Base-by-base conservation (phyloP, 352 stramenopile genomes). In the Plasmopara halstedii region DNA sequence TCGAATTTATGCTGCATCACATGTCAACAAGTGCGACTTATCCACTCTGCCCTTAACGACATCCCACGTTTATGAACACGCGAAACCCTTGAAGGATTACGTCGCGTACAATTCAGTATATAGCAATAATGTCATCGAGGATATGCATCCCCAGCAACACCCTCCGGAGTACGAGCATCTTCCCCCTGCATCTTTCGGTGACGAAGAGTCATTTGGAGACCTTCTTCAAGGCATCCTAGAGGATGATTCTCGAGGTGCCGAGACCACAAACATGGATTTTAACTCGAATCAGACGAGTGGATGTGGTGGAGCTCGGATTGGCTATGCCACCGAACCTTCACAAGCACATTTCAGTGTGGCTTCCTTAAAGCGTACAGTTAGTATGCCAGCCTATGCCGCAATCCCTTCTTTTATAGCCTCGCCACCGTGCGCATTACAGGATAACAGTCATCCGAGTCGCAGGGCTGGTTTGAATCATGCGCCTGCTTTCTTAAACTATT, bases 191-290 rank as follows among this genome's bases (percentile, higher is more conserved):
- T 41, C 70, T 21, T 85, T 81, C 46, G 62, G 61, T 1, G 75
- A 85, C 40, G 75, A 88, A 56, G 75, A 88, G 42, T 53, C 59
- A 6, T 84, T 88, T 46, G 69, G 73, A 20, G 75, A 88, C 41
- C 56, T 88, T 26, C 51, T 88, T 15, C 70, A 88, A 44, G 73
- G 69, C 26, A 85, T 88, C 53, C 57, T 85, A 0, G 75, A 88
- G 38, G 75, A 88, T 42, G 75, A 88, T 19, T 60, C 72, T 40
- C 56, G 60, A 34, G 36, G 68, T 50, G 35, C 36, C 44, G 20
- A 44, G 15, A 33, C 39, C 22, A 22, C 27, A 5, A 41, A 33
- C 26, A 46, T 64, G 29, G 36, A 39, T 20, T 42, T 65, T 26
- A 46, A 41, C 57, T 38, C 41, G 19, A 63, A 56, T 26, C 50